Percentiles rank a stretch among this genome's conserved stretches.
Evolutionary conservation across 148 eudicot species (phyloP).

Genomic region (Polygonum aviculare): DNA sequence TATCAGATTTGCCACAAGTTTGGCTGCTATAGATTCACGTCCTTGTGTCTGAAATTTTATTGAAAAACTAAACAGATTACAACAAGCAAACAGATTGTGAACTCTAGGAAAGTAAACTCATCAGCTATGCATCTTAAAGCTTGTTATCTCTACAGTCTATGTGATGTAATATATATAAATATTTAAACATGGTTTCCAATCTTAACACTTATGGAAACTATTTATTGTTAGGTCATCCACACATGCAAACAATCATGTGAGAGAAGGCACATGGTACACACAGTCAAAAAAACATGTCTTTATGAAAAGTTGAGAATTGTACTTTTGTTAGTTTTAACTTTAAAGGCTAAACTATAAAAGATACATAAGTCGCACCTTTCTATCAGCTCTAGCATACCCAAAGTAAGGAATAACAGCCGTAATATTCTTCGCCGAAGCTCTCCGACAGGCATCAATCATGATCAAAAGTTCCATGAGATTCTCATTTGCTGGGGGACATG

Average conservation of each 20-base stretch:
- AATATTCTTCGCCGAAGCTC: slow-evolving; percentile 92
- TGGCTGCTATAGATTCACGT: slow-evolving; percentile 93
- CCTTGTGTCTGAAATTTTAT: slow-evolving; percentile 70
- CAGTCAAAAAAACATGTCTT: neutral
- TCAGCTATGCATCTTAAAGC: neutral
- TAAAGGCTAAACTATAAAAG: neutral
- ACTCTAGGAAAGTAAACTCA: neutral
- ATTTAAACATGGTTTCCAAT: neutral
- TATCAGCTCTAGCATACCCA: slow-evolving; percentile 97
- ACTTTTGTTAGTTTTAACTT: neutral
- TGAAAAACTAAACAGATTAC: neutral
- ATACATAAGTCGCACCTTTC: slow-evolving; percentile 45
- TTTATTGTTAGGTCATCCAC: neutral
- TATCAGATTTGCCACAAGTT: slow-evolving; percentile 82
- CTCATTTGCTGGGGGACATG: slow-evolving; percentile 94
- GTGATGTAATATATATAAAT: neutral
- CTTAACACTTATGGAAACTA: neutral
- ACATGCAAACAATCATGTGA: neutral
- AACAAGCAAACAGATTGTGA: neutral
- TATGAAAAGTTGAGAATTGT: neutral
- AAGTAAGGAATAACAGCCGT: slow-evolving; percentile 97
- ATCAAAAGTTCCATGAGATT: slow-evolving; percentile 88
- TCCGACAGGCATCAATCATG: slow-evolving; percentile 95
- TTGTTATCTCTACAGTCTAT: neutral
- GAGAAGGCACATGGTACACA: neutral